Base-by-base conservation (phyloP, 805 yeast species). In the Vanderwaltozyma polyspora region DNA sequence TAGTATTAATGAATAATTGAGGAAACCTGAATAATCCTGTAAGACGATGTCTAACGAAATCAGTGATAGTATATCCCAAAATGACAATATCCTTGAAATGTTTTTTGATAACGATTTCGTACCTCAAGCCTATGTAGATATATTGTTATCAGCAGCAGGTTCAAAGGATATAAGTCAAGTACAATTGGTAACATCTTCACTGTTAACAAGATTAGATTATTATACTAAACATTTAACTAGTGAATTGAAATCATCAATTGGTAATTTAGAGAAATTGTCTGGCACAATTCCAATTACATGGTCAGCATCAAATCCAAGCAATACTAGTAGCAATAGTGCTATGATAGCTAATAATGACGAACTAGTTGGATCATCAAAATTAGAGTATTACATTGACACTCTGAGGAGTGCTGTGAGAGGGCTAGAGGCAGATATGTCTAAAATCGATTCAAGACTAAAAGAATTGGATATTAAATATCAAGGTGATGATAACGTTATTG, bases 21-120 rank as follows among this genome's bases (percentile, higher is more conserved):
- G n/a, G n/a, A n/a, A n/a, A n/a, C n/a, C n/a, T n/a, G 29, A 31
- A 4, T 18, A n/a, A 8, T 23, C n/a, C 8, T 15, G n/a, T 8
- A n/a, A 5, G 14, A 5, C 24, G 6, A n/a, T 8, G 8, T 22
- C 35, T 6, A 25, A 17, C 16, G 27, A 28, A 5, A 15, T 12
- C n/a, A n/a, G n/a, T n/a, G n/a, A n/a, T n/a, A n/a, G n/a, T n/a
- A n/a, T n/a, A n/a, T n/a, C n/a, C n/a, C n/a, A n/a, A n/a, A n/a
- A n/a, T n/a, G 57, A 58, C 35, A 71, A 72, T 12, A 64, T 77
- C 1, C 54, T 79, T 3, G 58, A 73, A 10, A 78, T 79, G 75
- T 80, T 80, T 60, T 75, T 77, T 40, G 83, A 79, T 41, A 71
- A 68, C 15, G 72, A 70, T 18, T 79, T 79, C 48, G 72, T 69